These are phyloP conservation scores for Rubia yunnanensis DNA, from an alignment of 257 asterid genomes.

Conservation along the genomic window DNA sequence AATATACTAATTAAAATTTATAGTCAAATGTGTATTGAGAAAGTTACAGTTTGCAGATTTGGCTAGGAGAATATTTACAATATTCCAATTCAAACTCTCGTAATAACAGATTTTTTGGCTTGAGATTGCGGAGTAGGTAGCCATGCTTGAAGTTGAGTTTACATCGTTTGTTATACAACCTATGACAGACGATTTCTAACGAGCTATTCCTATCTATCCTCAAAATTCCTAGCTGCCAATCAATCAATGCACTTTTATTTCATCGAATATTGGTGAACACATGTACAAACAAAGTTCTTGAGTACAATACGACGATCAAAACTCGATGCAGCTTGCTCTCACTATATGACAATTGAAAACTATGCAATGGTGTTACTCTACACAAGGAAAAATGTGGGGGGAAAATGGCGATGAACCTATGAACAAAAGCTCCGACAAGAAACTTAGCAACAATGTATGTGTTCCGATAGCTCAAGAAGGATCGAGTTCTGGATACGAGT, in stretches of 20 bases:
- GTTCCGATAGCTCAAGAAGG: conserved; percentile 15
- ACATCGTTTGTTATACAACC: not conserved
- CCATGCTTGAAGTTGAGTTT: not conserved
- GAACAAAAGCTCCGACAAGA: not conserved
- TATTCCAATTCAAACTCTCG: not conserved
- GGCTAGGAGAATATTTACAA: no score
- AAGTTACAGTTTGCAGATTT: no score
- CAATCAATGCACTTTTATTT: conserved; percentile 1
- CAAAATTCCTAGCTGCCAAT: not conserved
- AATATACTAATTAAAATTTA: no score
- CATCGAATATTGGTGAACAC: not conserved
- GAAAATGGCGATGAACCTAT: not conserved
- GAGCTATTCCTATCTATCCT: not conserved
- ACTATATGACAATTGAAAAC: not conserved
- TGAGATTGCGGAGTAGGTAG: no score
- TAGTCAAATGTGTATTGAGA: no score
- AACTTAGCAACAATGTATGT: not conserved
- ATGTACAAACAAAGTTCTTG: not conserved
- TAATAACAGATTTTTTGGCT: no score
- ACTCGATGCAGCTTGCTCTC: not conserved
- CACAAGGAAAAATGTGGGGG: not conserved
- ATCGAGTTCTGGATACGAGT: conserved; percentile 24
- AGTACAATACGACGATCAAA: not conserved
- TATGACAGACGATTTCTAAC: not conserved
- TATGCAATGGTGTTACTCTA: not conserved